These are phyloP conservation scores for Bipolaris cookei DNA, from an alignment of 2,329 filamentous ascomycete species.

Conservation along the genomic window DNA sequence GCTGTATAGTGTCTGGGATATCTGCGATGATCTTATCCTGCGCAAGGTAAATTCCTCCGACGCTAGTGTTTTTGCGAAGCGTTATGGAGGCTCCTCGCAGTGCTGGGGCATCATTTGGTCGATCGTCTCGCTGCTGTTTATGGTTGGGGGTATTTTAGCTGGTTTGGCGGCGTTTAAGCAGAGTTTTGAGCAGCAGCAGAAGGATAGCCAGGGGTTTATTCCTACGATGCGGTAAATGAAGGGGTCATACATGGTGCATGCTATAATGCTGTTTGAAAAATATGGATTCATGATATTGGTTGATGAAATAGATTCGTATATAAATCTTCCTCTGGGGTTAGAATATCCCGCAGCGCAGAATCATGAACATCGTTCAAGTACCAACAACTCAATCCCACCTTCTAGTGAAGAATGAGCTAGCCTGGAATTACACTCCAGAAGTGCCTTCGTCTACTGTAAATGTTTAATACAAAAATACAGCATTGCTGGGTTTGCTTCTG, in stretches of 20 bases:
- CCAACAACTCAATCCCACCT: no score
- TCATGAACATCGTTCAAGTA: no score
- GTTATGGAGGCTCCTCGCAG: slow-evolving; percentile 78
- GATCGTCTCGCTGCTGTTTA: slow-evolving; percentile 72
- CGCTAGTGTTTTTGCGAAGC: slow-evolving; percentile 77
- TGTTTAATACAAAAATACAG: no score
- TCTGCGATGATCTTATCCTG: slow-evolving; percentile 81
- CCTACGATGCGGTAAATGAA: slow-evolving; percentile 46
- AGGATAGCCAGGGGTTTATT: slow-evolving; percentile 72
- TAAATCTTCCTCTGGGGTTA: no score
- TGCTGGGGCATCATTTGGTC: slow-evolving; percentile 85
- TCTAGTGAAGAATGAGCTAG: no score
- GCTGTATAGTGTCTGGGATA: slow-evolving; percentile 83
- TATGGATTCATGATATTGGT: neutral
- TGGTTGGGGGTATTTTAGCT: slow-evolving; percentile 75
- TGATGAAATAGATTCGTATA: no score
- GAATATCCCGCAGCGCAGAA: no score
- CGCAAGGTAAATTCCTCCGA: slow-evolving; percentile 82
- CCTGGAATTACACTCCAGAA: no score
- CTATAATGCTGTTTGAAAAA: no score
- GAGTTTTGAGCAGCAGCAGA: slow-evolving; percentile 70
- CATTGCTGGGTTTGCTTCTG: no score
- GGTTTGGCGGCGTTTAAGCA: slow-evolving; percentile 78
- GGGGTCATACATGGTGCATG: no score
- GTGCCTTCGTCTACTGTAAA: no score